Conservation (phyloP, 148 eudicot species). For the Diospyros kaki region DNA sequence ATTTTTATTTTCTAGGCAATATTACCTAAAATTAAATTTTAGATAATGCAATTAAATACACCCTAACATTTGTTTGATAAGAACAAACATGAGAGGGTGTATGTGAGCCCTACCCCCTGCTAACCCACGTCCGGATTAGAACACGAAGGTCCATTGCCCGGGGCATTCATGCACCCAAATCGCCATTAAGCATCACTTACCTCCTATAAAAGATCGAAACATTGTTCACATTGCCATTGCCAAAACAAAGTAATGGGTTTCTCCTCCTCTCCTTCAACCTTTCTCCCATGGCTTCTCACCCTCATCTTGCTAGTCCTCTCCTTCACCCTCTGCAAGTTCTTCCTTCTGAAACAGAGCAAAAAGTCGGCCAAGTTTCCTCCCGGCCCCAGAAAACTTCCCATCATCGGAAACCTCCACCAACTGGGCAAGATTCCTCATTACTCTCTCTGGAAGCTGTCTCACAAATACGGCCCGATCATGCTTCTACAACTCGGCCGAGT, state of each 20-base stretch:
- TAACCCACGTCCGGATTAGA: too few relatives aligned
- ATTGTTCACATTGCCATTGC: too few relatives aligned
- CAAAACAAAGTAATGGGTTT: background rate
- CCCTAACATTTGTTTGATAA: too few relatives aligned
- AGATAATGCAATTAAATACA: too few relatives aligned
- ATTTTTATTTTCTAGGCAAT: too few relatives aligned
- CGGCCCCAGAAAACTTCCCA: background rate
- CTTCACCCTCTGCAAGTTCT: background rate
- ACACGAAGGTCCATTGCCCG: too few relatives aligned
- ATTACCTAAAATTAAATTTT: too few relatives aligned
- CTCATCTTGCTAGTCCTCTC: background rate
- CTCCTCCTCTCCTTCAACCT: background rate
- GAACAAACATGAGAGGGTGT: too few relatives aligned
- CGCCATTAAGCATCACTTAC: too few relatives aligned
- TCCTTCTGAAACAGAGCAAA: background rate
- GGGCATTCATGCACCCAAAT: too few relatives aligned
- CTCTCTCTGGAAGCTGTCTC: background rate
- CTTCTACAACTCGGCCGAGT: background rate
- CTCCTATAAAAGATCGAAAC: too few relatives aligned
- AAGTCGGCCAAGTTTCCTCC: background rate
- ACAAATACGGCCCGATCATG: background rate
- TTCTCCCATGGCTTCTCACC: background rate
- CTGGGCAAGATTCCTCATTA: background rate
- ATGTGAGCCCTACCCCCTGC: too few relatives aligned
- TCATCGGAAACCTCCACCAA: slow-evolving; percentile 4